These are phyloP conservation scores for Termitomyces sp. DNA, from an alignment of 768 basidiomycete genomes.

Conservation along the genomic window DNA sequence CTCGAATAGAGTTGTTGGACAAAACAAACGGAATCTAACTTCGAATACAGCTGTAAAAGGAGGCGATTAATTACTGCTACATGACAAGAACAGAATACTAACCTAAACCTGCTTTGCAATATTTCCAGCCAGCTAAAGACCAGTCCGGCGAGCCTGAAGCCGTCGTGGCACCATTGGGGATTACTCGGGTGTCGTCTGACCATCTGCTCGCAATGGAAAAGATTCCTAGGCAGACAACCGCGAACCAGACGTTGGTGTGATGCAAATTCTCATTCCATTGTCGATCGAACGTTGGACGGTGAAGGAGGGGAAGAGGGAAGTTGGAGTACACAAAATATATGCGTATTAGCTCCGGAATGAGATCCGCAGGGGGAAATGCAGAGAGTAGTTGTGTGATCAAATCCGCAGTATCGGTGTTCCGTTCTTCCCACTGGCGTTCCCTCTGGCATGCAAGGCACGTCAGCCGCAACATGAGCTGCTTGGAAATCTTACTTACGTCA, in stretches of 20 bases:
- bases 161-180: constrained; percentile 25
- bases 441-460: constrained; percentile 35
- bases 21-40: constrained; percentile 45
- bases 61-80: background rate
- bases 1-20: constrained; percentile 59
- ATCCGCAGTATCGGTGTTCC: constrained; percentile 25
- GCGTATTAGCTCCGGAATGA: constrained; percentile 55
- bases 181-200: constrained; percentile 57
- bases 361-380: constrained; percentile 61
- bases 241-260: constrained; percentile 55
- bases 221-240: constrained; percentile 53
- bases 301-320: constrained; percentile 60
- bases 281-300: constrained; percentile 64
- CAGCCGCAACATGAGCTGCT: background rate
- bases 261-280: constrained; percentile 55
- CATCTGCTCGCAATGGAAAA: constrained; percentile 72
- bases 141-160: constrained; percentile 34
- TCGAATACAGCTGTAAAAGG: constrained; percentile 44
- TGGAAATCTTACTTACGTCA: constrained; percentile 32
- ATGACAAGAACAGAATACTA: constrained; percentile 8
- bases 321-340: constrained; percentile 68
- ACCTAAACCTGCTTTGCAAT: constrained; percentile 56
- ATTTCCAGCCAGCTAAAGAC: constrained; percentile 57
- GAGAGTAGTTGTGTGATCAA: constrained; percentile 30
- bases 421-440: constrained; percentile 54